Base-by-base conservation (phyloP, 2,329 filamentous ascomycete species). In the Colletotrichum sp. region DNA sequence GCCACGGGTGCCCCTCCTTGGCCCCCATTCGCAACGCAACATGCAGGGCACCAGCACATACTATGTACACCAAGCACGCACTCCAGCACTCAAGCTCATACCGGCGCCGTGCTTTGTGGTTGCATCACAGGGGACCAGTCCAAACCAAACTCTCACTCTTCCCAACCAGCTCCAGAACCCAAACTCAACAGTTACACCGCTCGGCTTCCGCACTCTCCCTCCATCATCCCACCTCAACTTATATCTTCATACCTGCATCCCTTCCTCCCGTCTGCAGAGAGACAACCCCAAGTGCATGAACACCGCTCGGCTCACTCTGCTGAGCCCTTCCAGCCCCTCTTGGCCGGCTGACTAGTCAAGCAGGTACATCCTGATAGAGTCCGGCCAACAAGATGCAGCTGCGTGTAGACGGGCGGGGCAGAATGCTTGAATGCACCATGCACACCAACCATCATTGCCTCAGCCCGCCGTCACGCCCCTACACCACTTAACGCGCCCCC, bases 181-280 rank as follows among this genome's bases (percentile, higher is more conserved):
- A 64, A 76, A 60, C 65, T 36, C 64, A 74, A 76, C 70, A 74
- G 44, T 76, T 74, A 76, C 71, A 65, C 71, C 70, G 74, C 65
- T 59, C 36, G 55, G 30, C 12, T 24, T 39, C 12, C 59, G 28
- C 32, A 32, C 10, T 62, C 57, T 60, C 26, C 12, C 26, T 30
- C 16, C 57, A 3, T 60, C 57, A 62, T 32, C 26, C 30, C 59
- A 62, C 59, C 59, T 32, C 34, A 64, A 24, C 62, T 59, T 15
- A 34, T n/a, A 30, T 32, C 28, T 62, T n/a, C 28, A 62, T 12
- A 32, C 57, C 15, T 15, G 16, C 24, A 55, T 39, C 36, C 28
- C 59, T 62, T 32, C 59, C 18, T 30, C 34, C 34, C 34, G 34
- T 36, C 30, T 62, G 16, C 28, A 62, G 59, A 62, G 32, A 26